Percentiles rank a stretch among this genome's conserved stretches.
Conservation (phyloP, 345 rosid genomes). For the Sonneratia alba region DNA sequence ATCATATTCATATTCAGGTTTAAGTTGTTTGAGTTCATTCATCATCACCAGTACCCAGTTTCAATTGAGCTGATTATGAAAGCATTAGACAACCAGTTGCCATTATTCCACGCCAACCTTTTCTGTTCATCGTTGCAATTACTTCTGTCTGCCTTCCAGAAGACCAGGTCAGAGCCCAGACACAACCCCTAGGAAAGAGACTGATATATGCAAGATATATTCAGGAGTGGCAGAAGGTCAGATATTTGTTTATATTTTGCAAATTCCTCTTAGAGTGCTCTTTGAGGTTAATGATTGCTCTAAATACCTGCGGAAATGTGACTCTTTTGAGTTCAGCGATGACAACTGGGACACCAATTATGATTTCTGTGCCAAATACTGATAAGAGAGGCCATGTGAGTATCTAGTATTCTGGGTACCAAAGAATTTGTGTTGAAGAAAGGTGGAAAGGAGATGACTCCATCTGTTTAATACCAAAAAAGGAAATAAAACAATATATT, state of each 20-base stretch:
- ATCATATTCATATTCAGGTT: neutral
- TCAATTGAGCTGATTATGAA: neutral
- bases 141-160: slow-evolving; percentile 28
- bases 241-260: neutral
- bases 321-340: slow-evolving; percentile 35
- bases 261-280: neutral
- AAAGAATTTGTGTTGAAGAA: neutral
- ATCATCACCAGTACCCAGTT: neutral
- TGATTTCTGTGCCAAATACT: slow-evolving; percentile 86
- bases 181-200: slow-evolving; percentile 98
- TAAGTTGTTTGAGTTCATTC: neutral
- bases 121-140: neutral
- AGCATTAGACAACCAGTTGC: neutral
- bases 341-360: slow-evolving; percentile 95
- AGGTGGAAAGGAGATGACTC: neutral
- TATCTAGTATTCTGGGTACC: slow-evolving; percentile 6
- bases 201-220: slow-evolving; percentile 74
- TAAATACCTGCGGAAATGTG: slow-evolving; percentile 4
- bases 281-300: neutral
- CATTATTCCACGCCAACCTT: neutral
- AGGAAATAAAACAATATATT: neutral
- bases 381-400: slow-evolving; percentile 97
- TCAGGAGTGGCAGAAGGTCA: slow-evolving; percentile 91
- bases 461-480: neutral
- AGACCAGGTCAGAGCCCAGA: slow-evolving; percentile 99